phyloP scores from a whole-genome alignment of 1,284 basidiomycete species.

The Ganoderma sinense region DNA sequence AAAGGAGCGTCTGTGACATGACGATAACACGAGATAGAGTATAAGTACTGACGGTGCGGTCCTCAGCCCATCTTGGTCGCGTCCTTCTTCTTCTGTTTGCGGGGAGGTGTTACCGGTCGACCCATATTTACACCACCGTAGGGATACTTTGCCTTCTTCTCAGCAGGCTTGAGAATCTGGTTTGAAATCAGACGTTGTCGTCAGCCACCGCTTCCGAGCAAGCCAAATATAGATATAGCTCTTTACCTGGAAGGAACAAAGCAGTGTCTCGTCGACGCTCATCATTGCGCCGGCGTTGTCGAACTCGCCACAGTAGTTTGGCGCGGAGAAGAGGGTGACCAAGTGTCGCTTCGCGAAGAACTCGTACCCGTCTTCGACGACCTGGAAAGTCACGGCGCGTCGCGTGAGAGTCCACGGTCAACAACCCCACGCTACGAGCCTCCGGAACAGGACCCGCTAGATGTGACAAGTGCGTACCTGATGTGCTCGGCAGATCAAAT shows the following conservation, averaged over 20 bases:
- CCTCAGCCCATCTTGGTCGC: constrained; percentile 73
- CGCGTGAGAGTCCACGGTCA: constrained; percentile 12
- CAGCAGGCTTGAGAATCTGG: constrained; percentile 95
- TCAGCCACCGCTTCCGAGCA: constrained; percentile 6
- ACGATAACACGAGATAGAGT: constrained; percentile 30
- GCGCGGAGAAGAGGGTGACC: constrained; percentile 97
- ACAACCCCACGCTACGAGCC: background rate
- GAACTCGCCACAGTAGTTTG: constrained; percentile 98
- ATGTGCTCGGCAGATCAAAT: constrained; percentile 98
- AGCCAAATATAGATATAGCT: constrained; percentile 2
- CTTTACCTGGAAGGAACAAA: constrained; percentile 97
- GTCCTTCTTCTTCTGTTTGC: constrained; percentile 87
- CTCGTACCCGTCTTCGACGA: constrained; percentile 99
- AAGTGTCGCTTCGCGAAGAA: constrained; percentile 98
- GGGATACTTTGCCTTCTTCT: constrained; percentile 97
- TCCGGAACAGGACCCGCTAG: background rate
- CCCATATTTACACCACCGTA: constrained; percentile 85
- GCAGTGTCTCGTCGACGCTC: constrained; percentile 97
- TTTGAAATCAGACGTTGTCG: background rate
- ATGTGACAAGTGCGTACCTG: constrained; percentile 64
- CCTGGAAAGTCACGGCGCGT: constrained; percentile 52
- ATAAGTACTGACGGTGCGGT: constrained; percentile 39
- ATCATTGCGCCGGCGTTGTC: constrained; percentile 99
- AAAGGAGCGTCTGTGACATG: constrained; percentile 38
- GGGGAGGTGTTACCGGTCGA: constrained; percentile 81